Conservation (phyloP, 2,329 filamentous ascomycete species). For the Fusarium oxysporum region DNA sequence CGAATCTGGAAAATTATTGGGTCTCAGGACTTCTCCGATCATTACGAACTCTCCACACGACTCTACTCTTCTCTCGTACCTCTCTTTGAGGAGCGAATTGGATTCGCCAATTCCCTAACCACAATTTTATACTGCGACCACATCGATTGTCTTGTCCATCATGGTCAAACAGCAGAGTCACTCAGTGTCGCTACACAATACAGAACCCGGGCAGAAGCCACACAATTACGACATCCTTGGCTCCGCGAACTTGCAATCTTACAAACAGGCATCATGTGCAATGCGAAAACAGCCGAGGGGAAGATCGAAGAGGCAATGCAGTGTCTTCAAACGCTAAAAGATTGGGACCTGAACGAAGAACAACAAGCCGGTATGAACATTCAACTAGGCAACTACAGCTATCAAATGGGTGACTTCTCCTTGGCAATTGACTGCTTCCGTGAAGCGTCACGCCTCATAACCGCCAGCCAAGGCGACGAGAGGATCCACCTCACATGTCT, state of each 20-base stretch:
- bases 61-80: slow-evolving; percentile 49
- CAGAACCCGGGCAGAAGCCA: slow-evolving; percentile 45
- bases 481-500: slow-evolving; percentile 49
- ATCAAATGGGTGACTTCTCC: slow-evolving; percentile 44
- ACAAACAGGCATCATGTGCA: slow-evolving; percentile 48
- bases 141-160: slow-evolving; percentile 49
- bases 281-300: slow-evolving; percentile 46
- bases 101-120: slow-evolving; percentile 50
- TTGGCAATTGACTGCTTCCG: slow-evolving; percentile 47
- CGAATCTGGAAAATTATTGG: slow-evolving; percentile 49
- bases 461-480: slow-evolving; percentile 47
- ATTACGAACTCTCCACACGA: slow-evolving; percentile 49
- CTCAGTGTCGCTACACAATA: slow-evolving; percentile 47
- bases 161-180: slow-evolving; percentile 43
- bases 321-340: slow-evolving; percentile 45
- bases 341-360: slow-evolving; percentile 47
- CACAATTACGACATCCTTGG: slow-evolving; percentile 47
- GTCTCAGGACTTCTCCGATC: slow-evolving; percentile 48
- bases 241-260: slow-evolving; percentile 48
- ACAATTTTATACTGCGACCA: slow-evolving; percentile 51
- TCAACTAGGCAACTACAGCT: slow-evolving; percentile 50
- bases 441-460: slow-evolving; percentile 46
- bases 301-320: slow-evolving; percentile 47
- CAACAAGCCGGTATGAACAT: slow-evolving; percentile 49
- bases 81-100: slow-evolving; percentile 47